Conservation (phyloP, 129 eudicot genomes). For the Centella asiatica region DNA sequence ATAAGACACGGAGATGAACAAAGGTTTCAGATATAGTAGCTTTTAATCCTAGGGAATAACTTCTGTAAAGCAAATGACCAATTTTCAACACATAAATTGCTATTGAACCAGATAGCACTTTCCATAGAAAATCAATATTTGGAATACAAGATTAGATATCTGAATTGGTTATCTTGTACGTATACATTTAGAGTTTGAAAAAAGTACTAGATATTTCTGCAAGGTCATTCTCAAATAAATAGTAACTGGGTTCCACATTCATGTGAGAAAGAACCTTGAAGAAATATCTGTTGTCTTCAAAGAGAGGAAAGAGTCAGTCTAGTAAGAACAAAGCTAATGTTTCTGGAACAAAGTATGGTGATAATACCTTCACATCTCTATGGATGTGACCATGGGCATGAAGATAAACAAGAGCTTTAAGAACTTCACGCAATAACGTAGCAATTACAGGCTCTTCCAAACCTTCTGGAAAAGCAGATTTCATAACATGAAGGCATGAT, state of each 20-base stretch:
- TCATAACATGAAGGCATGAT: slow-evolving; percentile 93
- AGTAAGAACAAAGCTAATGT: slow-evolving; percentile 8
- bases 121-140: too few relatives aligned
- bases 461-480: slow-evolving; percentile 87
- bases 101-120: too few relatives aligned
- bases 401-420: slow-evolving; percentile 87
- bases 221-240: too few relatives aligned
- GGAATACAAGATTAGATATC: background rate
- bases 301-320: slow-evolving; percentile 21
- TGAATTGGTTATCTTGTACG: slow-evolving; percentile 30
- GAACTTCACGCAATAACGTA: slow-evolving; percentile 81
- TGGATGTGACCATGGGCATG: slow-evolving; percentile 94
- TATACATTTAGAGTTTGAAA: too few relatives aligned
- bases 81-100: background rate
- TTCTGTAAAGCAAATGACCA: background rate
- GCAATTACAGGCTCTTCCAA: slow-evolving; percentile 93
- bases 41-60: background rate
- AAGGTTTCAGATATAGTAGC: too few relatives aligned
- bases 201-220: too few relatives aligned
- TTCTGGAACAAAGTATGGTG: slow-evolving; percentile 32
- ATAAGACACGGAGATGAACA: too few relatives aligned
- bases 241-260: too few relatives aligned
- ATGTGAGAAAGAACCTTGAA: too few relatives aligned
- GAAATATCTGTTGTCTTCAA: too few relatives aligned
- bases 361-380: slow-evolving; percentile 90